A percentile compares a stretch with the other conserved stretches of the same genome.
Conservation (phyloP, 129 eudicot genomes). For the Silybum marianum region DNA sequence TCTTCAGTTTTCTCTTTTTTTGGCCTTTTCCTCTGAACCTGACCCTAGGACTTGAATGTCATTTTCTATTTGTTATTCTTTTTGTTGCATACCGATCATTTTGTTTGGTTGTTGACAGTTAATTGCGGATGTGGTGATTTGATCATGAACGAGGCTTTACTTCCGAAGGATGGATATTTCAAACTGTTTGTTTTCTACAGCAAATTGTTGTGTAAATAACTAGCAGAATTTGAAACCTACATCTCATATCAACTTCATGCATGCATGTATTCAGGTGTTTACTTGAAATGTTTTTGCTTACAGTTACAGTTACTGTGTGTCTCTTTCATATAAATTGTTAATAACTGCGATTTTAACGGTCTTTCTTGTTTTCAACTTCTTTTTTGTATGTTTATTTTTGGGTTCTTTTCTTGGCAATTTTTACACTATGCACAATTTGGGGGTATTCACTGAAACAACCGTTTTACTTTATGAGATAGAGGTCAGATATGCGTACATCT, state of each 20-base stretch:
- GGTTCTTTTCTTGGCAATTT: not conserved
- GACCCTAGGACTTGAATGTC: not conserved
- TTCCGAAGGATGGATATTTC: not conserved
- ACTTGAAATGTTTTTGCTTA: not conserved
- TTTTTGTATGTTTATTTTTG: not conserved
- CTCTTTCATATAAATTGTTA: too few relatives aligned
- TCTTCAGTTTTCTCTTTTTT: too few relatives aligned
- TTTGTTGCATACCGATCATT: not conserved
- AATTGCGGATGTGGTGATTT: slow-evolving; percentile 20
- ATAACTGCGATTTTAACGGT: not conserved
- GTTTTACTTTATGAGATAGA: too few relatives aligned
- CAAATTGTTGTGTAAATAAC: slow-evolving; percentile 10
- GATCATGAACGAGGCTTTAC: not conserved
- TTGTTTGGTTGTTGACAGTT: slow-evolving; percentile 5
- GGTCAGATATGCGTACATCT: not conserved
- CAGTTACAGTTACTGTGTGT: not conserved
- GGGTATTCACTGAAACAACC: not conserved
- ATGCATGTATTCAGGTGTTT: not conserved
- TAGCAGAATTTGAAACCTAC: not conserved
- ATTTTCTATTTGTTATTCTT: not conserved
- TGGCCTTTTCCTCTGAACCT: too few relatives aligned
- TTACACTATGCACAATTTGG: not conserved
- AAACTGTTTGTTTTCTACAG: not conserved
- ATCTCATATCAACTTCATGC: not conserved
- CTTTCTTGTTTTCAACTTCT: not conserved